These are phyloP conservation scores for Gorgonomyces haynaldii DNA, from an alignment of 192 early-diverging fungal genomes.

Conservation along the genomic window DNA sequence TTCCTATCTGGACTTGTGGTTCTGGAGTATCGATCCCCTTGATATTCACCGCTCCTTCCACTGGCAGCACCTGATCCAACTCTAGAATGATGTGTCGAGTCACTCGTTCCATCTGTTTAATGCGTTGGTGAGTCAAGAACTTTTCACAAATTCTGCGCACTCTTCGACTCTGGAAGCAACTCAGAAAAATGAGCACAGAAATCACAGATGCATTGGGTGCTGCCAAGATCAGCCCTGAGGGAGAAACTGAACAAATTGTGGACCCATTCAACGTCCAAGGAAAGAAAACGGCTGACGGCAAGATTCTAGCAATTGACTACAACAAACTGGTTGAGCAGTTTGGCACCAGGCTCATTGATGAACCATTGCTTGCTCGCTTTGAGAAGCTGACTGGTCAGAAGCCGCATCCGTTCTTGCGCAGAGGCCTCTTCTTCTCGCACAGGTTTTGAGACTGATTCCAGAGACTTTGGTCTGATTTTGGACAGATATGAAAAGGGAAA, in stretches of 20 bases:
- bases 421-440: conserved; percentile 93
- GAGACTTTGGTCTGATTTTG: conserved; percentile 71
- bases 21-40: not conserved
- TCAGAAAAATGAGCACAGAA: no score
- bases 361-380: conserved; percentile 64
- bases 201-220: no score
- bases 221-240: no score
- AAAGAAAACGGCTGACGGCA: conserved; percentile 70
- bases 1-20: not conserved
- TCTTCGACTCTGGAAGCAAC: no score
- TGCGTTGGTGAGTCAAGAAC: no score
- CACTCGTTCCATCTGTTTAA: no score
- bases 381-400: conserved; percentile 70
- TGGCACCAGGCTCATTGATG: conserved; percentile 72
- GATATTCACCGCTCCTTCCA: not conserved
- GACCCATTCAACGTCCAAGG: conserved; percentile 94
- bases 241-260: conserved; percentile 43
- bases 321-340: conserved; percentile 77
- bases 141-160: no score
- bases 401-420: conserved; percentile 72
- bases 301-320: conserved; percentile 82
- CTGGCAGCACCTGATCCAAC: no score
- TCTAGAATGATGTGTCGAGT: no score
- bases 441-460: conserved; percentile 37
- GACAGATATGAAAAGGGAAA: conserved; percentile 90